phyloP scores from a whole-genome alignment of 2,329 filamentous ascomycete species.

The Penicillium sp. region DNA sequence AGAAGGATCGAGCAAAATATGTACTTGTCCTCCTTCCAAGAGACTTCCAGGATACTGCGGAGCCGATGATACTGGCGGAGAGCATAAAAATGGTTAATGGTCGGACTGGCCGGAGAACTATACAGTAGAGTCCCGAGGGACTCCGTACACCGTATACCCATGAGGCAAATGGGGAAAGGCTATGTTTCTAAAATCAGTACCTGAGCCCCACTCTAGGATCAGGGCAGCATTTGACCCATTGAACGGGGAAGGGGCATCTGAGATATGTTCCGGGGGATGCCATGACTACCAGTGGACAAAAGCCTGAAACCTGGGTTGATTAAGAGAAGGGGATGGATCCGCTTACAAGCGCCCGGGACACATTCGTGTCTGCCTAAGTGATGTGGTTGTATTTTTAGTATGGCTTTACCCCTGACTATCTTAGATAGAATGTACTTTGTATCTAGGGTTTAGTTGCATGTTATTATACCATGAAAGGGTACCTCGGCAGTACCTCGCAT shows the following conservation, averaged over 20 bases:
- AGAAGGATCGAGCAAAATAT: not conserved
- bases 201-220: constrained; percentile 1
- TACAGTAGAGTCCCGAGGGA: no score
- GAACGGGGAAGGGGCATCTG: constrained; percentile 2
- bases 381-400: not conserved
- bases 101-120: not conserved
- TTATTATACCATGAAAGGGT: not conserved
- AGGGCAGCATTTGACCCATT: not conserved
- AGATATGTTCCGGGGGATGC: constrained; percentile 4
- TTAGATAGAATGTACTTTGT: not conserved
- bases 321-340: constrained; percentile 6
- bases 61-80: not conserved
- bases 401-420: not conserved
- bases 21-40: not conserved
- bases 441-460: no score
- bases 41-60: not conserved
- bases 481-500: not conserved
- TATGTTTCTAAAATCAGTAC: constrained; percentile 13
- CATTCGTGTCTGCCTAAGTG: constrained; percentile 5
- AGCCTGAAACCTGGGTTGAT: constrained; percentile 18
- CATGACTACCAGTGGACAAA: constrained; percentile 5
- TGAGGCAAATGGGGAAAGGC: constrained; percentile 2
- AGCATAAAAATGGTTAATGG: not conserved
- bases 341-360: constrained; percentile 12
- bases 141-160: constrained; percentile 3